Evolutionary conservation across 176 grass and related monocot species (phyloP).

Genomic region (Ensete ventricosum): DNA sequence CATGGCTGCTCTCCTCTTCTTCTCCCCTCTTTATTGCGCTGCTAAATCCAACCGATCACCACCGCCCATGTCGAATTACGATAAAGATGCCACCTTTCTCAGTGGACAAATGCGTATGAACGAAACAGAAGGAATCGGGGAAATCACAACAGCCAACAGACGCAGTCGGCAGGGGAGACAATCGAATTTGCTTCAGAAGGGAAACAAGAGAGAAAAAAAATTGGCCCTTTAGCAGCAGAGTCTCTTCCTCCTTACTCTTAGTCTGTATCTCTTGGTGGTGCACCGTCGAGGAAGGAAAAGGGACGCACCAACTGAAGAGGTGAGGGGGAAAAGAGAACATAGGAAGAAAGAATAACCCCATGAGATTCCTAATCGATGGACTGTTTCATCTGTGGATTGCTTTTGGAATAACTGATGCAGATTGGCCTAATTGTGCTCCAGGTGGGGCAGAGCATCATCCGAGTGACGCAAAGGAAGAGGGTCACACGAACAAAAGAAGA

Average conservation of each 20-base stretch:
- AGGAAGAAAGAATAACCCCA: not conserved
- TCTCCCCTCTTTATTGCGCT: not conserved
- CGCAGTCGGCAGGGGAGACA: not conserved
- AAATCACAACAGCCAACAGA: not conserved
- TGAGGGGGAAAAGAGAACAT: not conserved
- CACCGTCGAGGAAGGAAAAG: not conserved
- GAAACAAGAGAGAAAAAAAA: not conserved
- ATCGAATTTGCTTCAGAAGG: not conserved
- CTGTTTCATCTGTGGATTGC: not conserved
- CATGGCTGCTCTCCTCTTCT: not conserved
- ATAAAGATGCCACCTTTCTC: constrained; percentile 6
- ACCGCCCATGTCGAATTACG: not conserved
- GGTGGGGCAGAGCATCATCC: too few species aligned
- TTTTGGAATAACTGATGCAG: too few species aligned
- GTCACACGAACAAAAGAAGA: too few species aligned
- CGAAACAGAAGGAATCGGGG: not conserved
- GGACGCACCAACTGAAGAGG: not conserved
- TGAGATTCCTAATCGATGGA: not conserved
- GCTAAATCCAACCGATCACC: not conserved
- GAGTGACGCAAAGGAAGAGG: too few species aligned
- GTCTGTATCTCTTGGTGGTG: not conserved
- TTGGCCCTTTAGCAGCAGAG: not conserved
- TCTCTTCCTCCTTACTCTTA: not conserved
- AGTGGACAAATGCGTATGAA: not conserved
- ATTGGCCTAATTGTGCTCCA: too few species aligned